Evolutionary conservation across 1,139 yeast genomes (phyloP), one percentile per base, ranked within the genome.

Genomic region (Blastobotrys indianensis): DNA sequence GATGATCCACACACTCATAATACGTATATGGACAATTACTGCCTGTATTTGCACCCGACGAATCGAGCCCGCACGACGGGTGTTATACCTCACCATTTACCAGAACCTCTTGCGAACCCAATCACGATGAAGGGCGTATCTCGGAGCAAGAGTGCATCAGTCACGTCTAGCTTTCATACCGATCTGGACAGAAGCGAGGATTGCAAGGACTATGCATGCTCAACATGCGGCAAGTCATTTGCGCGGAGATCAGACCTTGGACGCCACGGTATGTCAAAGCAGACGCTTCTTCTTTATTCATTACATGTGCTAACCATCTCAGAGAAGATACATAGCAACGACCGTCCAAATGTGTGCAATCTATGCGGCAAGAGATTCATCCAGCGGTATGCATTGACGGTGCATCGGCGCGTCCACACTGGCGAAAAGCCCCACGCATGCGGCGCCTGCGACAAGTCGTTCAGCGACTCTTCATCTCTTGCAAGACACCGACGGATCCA

Each of bases 371-470:
- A 83, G 63, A 70, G 79, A 55, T 83, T 83, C 59, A 75, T 81
- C 54, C 74, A 88, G 54, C 73, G 82, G 39, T 86, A 83, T 54
- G 88, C 84, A 55, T 66, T 82, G 50, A 82, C 88, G 9, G 74
- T 87, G 53, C 90, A 82, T 61, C 65, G 77, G 52, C 69, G 95
- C 49, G 86, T 85, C 17, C 95, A 86, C 62, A 85, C 95, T 0
- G 97, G 97, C 16, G 95, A 87, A 57, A 77, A 92, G 54, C 71
- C 71, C 0, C 69, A 66, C 49, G 58, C 58, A 38, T 67, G 72
- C 49, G 62, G 59, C 17, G 56, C 58, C 6, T 67, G 72, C 45
- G 55, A 52, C 33, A 64, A 68, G 42, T 62, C 65, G 13, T 68
- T 68, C 48, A 62, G 69, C 43, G 72, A 68, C 51, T 66, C 71